Percentiles rank a stretch among this genome's conserved stretches.
Conservation (phyloP, 306 rosid species). For the Trifolium dubium region DNA sequence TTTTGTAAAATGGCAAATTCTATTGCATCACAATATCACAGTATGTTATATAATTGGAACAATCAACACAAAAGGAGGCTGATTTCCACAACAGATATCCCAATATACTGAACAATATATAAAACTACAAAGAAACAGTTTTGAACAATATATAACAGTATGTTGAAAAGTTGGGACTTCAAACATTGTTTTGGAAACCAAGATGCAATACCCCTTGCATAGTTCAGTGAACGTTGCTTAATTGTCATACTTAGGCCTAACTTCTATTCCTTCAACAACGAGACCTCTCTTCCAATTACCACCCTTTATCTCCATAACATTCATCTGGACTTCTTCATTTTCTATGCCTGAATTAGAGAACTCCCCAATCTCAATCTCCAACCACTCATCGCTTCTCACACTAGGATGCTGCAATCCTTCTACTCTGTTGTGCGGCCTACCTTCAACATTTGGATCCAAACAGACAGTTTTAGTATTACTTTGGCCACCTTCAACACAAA, state of each 20-base stretch:
- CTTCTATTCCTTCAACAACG: constrained; percentile 70
- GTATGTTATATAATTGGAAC: background rate
- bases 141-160: background rate
- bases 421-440: background rate
- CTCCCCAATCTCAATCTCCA: constrained; percentile 72
- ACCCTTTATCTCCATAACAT: constrained; percentile 41
- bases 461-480: constrained; percentile 36
- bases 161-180: constrained; percentile 8
- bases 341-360: constrained; percentile 55
- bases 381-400: constrained; percentile 63
- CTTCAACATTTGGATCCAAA: constrained; percentile 19
- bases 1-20: background rate
- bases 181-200: background rate
- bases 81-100: background rate
- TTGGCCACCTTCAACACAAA: constrained; percentile 31
- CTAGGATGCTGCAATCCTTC: constrained; percentile 37
- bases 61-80: background rate
- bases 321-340: constrained; percentile 56
- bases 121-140: constrained; percentile 7
- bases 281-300: constrained; percentile 64
- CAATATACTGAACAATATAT: background rate
- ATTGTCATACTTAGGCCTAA: constrained; percentile 56
- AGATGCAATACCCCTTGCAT: background rate
- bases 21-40: background rate
- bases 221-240: constrained; percentile 20